A percentile compares a stretch with the other conserved stretches of the same genome.
phyloP scores from a whole-genome alignment of 1,139 yeast genomes.

The Pichia sp. region DNA sequence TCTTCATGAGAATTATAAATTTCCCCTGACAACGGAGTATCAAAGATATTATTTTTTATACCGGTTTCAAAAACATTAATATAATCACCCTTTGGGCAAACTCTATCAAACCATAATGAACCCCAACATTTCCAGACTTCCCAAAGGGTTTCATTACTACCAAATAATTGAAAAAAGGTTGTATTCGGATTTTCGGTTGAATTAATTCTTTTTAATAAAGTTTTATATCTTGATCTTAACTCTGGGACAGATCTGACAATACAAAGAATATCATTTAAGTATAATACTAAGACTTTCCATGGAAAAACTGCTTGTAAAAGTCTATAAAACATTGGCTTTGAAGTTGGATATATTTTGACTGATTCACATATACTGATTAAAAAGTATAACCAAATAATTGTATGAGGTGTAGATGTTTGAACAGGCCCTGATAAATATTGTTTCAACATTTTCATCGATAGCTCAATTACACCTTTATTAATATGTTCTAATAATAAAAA shows the following conservation, averaged over 20 bases:
- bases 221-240: constrained; percentile 16
- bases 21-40: constrained; percentile 62
- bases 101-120: constrained; percentile 66
- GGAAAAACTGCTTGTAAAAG: constrained; percentile 53
- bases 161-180: constrained; percentile 35
- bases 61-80: constrained; percentile 51
- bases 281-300: constrained; percentile 57
- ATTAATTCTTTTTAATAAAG: constrained; percentile 8
- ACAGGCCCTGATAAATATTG: constrained; percentile 66
- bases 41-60: constrained; percentile 52
- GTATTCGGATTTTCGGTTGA: constrained; percentile 3
- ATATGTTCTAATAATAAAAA: constrained; percentile 45
- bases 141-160: constrained; percentile 54
- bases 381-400: constrained; percentile 66
- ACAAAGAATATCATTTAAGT: constrained; percentile 48
- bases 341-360: constrained; percentile 39
- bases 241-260: constrained; percentile 27
- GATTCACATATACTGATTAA: constrained; percentile 58
- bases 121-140: constrained; percentile 89
- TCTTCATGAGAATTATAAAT: constrained; percentile 37
- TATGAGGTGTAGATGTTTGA: constrained; percentile 63
- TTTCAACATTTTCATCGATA: constrained; percentile 57
- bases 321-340: constrained; percentile 43
- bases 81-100: constrained; percentile 46
- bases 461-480: constrained; percentile 59